Conservation (phyloP, 805 yeast genomes). For the Candida incommunis region DNA sequence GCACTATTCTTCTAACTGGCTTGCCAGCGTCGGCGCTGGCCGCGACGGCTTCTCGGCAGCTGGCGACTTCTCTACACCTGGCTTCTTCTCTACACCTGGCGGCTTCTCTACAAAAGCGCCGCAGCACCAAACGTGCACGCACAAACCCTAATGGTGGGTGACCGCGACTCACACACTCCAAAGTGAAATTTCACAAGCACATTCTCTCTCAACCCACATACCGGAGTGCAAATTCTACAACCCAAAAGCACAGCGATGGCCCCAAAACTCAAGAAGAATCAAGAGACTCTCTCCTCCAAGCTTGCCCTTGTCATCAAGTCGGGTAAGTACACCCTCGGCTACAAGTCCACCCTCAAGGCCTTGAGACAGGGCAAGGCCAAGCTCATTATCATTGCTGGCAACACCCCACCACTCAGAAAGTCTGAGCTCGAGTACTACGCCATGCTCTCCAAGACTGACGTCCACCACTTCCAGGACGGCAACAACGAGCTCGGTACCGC, state of each 20-base stretch:
- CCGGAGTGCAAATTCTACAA: slow-evolving; percentile 75
- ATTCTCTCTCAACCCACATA: slow-evolving; percentile 14
- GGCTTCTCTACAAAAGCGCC: no score
- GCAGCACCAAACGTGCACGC: slow-evolving; percentile 44
- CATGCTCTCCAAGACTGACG: slow-evolving; percentile 95
- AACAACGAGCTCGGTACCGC: slow-evolving; percentile 99
- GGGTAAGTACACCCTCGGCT: slow-evolving; percentile 99
- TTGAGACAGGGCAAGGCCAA: slow-evolving; percentile 98
- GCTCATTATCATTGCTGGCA: slow-evolving; percentile 94
- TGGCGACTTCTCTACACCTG: no score
- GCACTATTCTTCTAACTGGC: no score
- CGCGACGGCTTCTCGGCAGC: no score
- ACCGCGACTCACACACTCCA: not conserved
- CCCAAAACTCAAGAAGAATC: slow-evolving; percentile 82
- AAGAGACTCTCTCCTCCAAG: slow-evolving; percentile 95
- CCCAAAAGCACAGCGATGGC: slow-evolving; percentile 92
- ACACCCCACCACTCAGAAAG: slow-evolving; percentile 99
- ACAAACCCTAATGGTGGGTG: slow-evolving; percentile 70
- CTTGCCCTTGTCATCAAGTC: slow-evolving; percentile 97
- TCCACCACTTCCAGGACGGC: slow-evolving; percentile 99
- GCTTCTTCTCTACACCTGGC: no score
- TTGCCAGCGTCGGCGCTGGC: no score
- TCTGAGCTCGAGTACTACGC: slow-evolving; percentile 99
- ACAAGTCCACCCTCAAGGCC: slow-evolving; percentile 97
- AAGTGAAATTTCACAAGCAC: slow-evolving; percentile 3